These are phyloP conservation scores for Penicillium sp. DNA, from an alignment of 2,329 filamentous ascomycete species.

Conservation along the genomic window DNA sequence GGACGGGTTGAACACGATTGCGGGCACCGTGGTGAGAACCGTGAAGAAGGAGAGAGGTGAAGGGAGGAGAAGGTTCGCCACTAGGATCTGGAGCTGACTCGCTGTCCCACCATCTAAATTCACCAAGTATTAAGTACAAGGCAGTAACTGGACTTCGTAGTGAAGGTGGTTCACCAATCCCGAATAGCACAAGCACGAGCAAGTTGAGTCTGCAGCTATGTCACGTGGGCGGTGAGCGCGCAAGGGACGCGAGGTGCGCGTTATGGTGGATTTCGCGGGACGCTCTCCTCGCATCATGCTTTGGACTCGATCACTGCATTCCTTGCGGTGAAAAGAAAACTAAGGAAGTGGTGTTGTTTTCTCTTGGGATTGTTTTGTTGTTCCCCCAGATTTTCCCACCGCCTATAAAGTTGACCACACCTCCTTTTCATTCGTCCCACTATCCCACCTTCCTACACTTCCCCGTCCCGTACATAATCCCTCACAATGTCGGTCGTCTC, in stretches of 20 bases:
- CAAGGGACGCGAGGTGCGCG: slow-evolving; percentile 32
- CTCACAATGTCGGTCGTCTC: slow-evolving; percentile 89
- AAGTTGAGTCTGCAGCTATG: not conserved
- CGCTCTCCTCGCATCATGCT: slow-evolving; percentile 17
- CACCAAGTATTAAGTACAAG: not conserved
- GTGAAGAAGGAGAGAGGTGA: not conserved
- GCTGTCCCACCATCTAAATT: not conserved
- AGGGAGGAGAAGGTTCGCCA: not conserved
- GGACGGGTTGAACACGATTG: not conserved
- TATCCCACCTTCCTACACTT: slow-evolving; percentile 9
- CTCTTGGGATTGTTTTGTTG: slow-evolving; percentile 20
- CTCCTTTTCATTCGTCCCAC: slow-evolving; percentile 7
- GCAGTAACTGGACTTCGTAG: not conserved
- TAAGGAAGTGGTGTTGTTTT: not conserved
- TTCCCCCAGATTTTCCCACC: slow-evolving; percentile 6
- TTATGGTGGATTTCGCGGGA: slow-evolving; percentile 12
- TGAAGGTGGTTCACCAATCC: slow-evolving; percentile 6
- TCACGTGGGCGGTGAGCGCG: slow-evolving; percentile 38
- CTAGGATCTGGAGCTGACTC: not conserved
- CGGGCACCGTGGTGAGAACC: not conserved
- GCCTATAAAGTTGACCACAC: slow-evolving; percentile 16
- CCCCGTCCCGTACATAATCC: slow-evolving; percentile 18
- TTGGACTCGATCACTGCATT: slow-evolving; percentile 21
- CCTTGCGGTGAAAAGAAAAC: slow-evolving; percentile 19
- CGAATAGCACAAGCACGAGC: slow-evolving; percentile 23